These are phyloP conservation scores for Canna indica DNA, from an alignment of 176 grass and related monocot species.

Conservation along the genomic window DNA sequence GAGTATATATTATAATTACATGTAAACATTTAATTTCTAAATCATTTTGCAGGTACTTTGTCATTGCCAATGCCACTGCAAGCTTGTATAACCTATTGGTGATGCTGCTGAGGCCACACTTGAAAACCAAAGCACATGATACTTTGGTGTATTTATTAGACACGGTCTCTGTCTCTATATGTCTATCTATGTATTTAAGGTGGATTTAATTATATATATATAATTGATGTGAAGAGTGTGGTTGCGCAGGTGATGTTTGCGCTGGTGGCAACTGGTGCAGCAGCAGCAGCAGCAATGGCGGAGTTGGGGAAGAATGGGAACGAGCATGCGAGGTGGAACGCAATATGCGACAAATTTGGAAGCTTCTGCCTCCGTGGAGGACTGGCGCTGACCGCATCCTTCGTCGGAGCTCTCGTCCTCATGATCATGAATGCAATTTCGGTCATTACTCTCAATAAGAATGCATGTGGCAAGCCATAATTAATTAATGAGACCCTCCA, in stretches of 20 bases:
- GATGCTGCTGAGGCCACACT: constrained; percentile 25
- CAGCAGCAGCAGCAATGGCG: constrained; percentile 48
- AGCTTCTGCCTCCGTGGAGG: constrained; percentile 59
- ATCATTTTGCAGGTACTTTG: constrained; percentile 48
- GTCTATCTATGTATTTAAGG: constrained; percentile 5
- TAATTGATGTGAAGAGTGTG: not conserved
- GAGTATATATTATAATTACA: too few species aligned
- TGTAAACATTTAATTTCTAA: not conserved
- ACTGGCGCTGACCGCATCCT: constrained; percentile 39
- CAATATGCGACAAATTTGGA: constrained; percentile 59
- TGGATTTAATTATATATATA: not conserved
- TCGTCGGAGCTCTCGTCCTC: constrained; percentile 42
- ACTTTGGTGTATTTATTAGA: constrained; percentile 41
- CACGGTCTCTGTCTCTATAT: constrained; percentile 28
- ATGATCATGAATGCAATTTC: constrained; percentile 41
- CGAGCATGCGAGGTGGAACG: constrained; percentile 71
- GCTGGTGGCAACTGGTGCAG: constrained; percentile 47
- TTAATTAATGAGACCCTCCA: too few species aligned
- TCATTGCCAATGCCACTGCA: constrained; percentile 47
- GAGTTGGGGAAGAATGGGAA: constrained; percentile 76
- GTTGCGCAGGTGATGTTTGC: constrained; percentile 42
- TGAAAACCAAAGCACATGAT: constrained; percentile 23
- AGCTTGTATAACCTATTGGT: constrained; percentile 41
- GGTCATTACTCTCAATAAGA: constrained; percentile 13
- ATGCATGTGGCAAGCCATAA: constrained; percentile 22